Percentiles rank a stretch among this genome's conserved stretches.
phyloP scores from a whole-genome alignment of 768 basidiomycete species.

The Termitomyces sp. region DNA sequence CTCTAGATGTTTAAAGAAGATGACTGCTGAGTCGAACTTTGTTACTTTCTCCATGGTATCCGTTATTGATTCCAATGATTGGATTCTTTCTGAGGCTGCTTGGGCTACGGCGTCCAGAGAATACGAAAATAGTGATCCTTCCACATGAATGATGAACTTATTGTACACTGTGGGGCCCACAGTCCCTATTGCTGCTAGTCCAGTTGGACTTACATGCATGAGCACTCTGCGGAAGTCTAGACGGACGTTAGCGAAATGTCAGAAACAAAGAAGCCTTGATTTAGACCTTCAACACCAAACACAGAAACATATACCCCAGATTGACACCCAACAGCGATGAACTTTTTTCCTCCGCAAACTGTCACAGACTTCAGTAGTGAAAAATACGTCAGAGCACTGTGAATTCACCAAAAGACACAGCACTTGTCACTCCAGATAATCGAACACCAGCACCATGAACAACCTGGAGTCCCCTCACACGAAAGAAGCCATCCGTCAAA shows the following conservation, averaged over 20 bases:
- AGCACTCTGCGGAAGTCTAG: constrained; percentile 59
- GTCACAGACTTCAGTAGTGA: not conserved
- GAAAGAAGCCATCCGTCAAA: constrained; percentile 60
- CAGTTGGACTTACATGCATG: constrained; percentile 39
- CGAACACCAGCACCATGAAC: constrained; percentile 21
- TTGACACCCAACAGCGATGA: constrained; percentile 59
- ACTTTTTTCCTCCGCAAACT: constrained; percentile 49
- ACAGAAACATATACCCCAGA: constrained; percentile 66
- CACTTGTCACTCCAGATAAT: constrained; percentile 56
- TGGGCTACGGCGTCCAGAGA: constrained; percentile 67
- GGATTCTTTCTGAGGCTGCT: constrained; percentile 44
- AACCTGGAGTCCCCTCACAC: constrained; percentile 32
- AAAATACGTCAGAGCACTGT: not conserved
- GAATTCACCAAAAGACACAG: constrained; percentile 53
- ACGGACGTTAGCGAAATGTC: not conserved
- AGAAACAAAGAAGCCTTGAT: no score
- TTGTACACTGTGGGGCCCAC: constrained; percentile 41
- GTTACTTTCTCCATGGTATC: constrained; percentile 59
- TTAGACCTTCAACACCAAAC: constrained; percentile 48
- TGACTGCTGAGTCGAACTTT: constrained; percentile 44
- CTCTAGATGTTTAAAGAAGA: constrained; percentile 56
- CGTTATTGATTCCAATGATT: constrained; percentile 36
- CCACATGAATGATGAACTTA: constrained; percentile 62
- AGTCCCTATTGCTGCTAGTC: constrained; percentile 51
- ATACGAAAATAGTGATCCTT: constrained; percentile 55